Base-by-base conservation (phyloP, 345 rosid species). In the Theobroma cacao region DNA sequence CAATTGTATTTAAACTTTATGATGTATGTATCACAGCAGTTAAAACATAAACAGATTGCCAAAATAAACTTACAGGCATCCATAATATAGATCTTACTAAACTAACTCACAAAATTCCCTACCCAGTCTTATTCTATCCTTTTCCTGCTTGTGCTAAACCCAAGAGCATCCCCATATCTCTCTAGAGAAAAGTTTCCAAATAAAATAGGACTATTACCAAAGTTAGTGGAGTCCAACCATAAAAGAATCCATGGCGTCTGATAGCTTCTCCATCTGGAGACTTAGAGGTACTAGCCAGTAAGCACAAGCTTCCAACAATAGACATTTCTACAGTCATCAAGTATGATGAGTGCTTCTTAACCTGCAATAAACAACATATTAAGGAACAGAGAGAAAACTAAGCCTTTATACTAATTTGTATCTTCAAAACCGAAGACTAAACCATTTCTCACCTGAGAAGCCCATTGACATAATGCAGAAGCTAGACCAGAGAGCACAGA, bases 181-280 rank as follows among this genome's bases (percentile, higher is more conserved):
- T 72, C 40, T 24, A 47, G 15, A 7, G 9, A 47, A 7, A 61
- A 52, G 12, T 15, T 53, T 18, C 22, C 1, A 31, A 45, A 50
- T 28, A 8, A 36, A 22, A n/a, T 22, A 30, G 77, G 81, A 82
- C 66, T 56, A 83, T 91, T 87, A 93, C 97, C 93, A 84, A 24
- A 59, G 98, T 90, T 59, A 96, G 77, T 58, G 92, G 92, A 86
- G 95, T 96, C 98, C 99, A 96, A 45, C 98, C 99, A 80, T 92
- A 89, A 79, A 96, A 94, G 84, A 92, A 94, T 20, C 99, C 99
- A 10, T 79, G 81, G 79, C 69, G 83, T 81, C 87, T 89, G 61
- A 94, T 96, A 34, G 98, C 95, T 86, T 91, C 93, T 62, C 99
- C 99, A 82, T 96, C 99, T 12, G 99, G 99, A 86, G 99, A 96